Evolutionary conservation across 768 basidiomycete genomes (phyloP).

Genomic region (Baorangia bicolor): DNA sequence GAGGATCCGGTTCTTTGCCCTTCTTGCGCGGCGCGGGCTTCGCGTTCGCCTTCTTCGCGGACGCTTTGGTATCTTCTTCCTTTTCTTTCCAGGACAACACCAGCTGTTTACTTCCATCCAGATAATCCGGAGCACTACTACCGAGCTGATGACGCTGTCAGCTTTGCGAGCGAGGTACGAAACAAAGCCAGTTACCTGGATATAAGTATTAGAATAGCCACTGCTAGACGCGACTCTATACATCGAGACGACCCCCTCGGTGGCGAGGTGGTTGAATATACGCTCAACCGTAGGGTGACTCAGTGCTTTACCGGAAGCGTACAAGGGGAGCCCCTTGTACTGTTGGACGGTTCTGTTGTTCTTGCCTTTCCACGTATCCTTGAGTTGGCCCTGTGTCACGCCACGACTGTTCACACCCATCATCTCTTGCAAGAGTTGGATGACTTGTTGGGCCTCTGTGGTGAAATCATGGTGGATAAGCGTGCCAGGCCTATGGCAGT

Average conservation of each 20-base stretch:
- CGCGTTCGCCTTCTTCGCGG: constrained; percentile 8
- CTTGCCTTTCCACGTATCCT: constrained; percentile 65
- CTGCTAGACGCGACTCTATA: constrained; percentile 44
- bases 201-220: constrained; percentile 53
- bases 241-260: constrained; percentile 47
- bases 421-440: constrained; percentile 56
- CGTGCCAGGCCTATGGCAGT: constrained; percentile 59
- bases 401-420: constrained; percentile 40
- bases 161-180: not conserved
- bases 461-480: constrained; percentile 60
- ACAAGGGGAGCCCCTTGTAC: constrained; percentile 47
- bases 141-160: constrained; percentile 17
- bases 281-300: constrained; percentile 59
- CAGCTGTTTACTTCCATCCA: constrained; percentile 17
- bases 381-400: constrained; percentile 60
- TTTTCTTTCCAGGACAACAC: constrained; percentile 29
- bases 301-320: constrained; percentile 55
- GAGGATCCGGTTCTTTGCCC: constrained; percentile 17
- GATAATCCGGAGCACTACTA: constrained; percentile 21
- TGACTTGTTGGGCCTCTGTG: constrained; percentile 48
- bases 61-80: constrained; percentile 8
- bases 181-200: constrained; percentile 40
- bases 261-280: constrained; percentile 56
- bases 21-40: constrained; percentile 18
- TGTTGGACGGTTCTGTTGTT: constrained; percentile 43